Evolutionary conservation across 2,329 filamentous ascomycete species (phyloP).

Genomic region (Nemania sp.): DNA sequence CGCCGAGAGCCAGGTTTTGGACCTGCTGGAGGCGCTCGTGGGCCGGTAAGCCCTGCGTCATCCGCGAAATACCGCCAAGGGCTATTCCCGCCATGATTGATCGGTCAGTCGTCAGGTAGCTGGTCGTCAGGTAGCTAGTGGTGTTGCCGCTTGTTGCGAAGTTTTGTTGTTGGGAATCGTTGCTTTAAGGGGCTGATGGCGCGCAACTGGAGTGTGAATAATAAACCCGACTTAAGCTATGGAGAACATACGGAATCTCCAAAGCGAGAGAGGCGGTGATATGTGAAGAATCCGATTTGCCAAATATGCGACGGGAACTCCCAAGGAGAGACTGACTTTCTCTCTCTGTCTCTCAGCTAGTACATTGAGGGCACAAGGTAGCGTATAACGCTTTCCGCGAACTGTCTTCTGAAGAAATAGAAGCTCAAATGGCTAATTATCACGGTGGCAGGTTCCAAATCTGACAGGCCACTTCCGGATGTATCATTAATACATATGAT

Average conservation of each 20-base stretch:
- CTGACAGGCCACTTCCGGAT: background rate
- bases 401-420: background rate
- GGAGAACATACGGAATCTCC: no score
- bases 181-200: background rate
- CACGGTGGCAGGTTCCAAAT: background rate
- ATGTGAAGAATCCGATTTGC: no score
- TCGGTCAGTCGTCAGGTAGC: no score
- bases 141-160: no score
- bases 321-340: no score
- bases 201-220: no score
- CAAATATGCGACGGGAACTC: no score
- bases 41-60: conserved; percentile 5
- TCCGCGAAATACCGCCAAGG: background rate
- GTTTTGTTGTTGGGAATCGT: background rate
- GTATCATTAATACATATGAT: background rate
- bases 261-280: no score
- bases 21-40: conserved; percentile 11
- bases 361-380: background rate
- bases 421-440: background rate
- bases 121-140: no score
- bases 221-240: background rate
- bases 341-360: no score
- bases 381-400: background rate
- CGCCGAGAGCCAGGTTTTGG: conserved; percentile 17
- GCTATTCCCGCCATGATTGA: conserved; percentile 8